These are phyloP conservation scores for Aechmea fasciata DNA, from an alignment of 176 grass and related monocot species.

Conservation along the genomic window DNA sequence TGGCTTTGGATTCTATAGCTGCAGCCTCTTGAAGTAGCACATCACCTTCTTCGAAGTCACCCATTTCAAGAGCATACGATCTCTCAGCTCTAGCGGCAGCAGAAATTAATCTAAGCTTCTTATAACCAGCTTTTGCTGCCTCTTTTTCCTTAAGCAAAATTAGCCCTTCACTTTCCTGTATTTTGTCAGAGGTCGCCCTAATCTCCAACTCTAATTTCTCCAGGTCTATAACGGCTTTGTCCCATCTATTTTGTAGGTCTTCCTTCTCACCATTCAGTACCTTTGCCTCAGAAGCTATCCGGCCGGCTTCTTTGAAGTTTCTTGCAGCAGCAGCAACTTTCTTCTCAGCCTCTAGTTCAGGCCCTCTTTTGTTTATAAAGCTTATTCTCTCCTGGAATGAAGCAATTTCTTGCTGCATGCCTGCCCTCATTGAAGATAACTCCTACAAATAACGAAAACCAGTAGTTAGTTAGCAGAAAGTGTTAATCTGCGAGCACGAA, in stretches of 20 bases:
- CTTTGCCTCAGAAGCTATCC: slow-evolving; percentile 82
- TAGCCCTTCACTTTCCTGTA: slow-evolving; percentile 72
- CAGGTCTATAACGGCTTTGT: slow-evolving; percentile 55
- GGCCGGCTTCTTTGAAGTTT: slow-evolving; percentile 90
- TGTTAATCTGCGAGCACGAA: not conserved
- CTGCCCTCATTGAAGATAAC: slow-evolving; percentile 62
- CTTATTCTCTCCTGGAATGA: slow-evolving; percentile 60
- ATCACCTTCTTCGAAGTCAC: slow-evolving; percentile 58
- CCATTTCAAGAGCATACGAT: slow-evolving; percentile 63
- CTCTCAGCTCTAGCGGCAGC: slow-evolving; percentile 76
- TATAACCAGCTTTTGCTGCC: slow-evolving; percentile 68
- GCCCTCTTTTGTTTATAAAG: slow-evolving; percentile 85
- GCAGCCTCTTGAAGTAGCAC: slow-evolving; percentile 64
- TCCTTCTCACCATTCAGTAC: slow-evolving; percentile 72
- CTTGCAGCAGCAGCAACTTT: slow-evolving; percentile 86
- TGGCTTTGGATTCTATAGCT: slow-evolving; percentile 61
- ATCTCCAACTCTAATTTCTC: slow-evolving; percentile 71
- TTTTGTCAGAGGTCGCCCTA: slow-evolving; percentile 38
- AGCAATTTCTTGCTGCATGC: slow-evolving; percentile 65
- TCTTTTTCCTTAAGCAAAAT: slow-evolving; percentile 80
- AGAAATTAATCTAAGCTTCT: slow-evolving; percentile 56
- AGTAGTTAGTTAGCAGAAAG: slow-evolving; percentile 12
- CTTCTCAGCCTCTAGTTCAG: slow-evolving; percentile 93
- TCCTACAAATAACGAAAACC: slow-evolving; percentile 48
- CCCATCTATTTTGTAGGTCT: slow-evolving; percentile 53